Percentiles rank a stretch among this genome's conserved stretches.
Evolutionary conservation across 345 rosid genomes (phyloP).

Genomic region (Nephelium lappaceum): DNA sequence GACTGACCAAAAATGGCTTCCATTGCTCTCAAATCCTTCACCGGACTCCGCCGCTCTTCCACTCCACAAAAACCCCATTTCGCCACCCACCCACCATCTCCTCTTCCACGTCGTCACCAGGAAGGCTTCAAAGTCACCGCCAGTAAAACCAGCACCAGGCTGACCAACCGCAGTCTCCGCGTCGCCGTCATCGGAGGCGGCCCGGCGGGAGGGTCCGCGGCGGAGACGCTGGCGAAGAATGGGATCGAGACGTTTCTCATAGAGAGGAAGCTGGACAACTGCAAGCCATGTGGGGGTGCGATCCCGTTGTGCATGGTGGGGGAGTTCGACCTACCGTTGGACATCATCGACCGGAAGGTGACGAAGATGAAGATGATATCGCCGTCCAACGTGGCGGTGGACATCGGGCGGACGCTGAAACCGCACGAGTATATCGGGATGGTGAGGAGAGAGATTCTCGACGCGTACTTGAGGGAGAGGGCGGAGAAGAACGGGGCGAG

Average conservation of each 20-base stretch:
- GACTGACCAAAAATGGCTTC: slow-evolving; percentile 46
- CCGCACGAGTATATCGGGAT: slow-evolving; percentile 97
- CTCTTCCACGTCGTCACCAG: slow-evolving; percentile 2
- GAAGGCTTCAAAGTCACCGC: slow-evolving; percentile 39
- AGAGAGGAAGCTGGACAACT: slow-evolving; percentile 89
- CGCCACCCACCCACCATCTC: slow-evolving; percentile 31
- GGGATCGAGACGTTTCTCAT: slow-evolving; percentile 84
- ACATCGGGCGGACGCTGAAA: slow-evolving; percentile 88
- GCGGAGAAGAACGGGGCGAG: slow-evolving; percentile 75
- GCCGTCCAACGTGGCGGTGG: slow-evolving; percentile 94
- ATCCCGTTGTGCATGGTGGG: slow-evolving; percentile 98
- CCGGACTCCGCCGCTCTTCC: slow-evolving; percentile 65
- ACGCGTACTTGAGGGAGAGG: slow-evolving; percentile 70
- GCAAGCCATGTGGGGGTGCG: slow-evolving; percentile 96
- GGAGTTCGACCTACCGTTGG: slow-evolving; percentile 89
- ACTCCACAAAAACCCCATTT: slow-evolving; percentile 39
- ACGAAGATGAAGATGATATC: slow-evolving; percentile 98
- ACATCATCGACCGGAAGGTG: slow-evolving; percentile 82
- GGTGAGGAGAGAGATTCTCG: slow-evolving; percentile 91
- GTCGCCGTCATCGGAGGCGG: slow-evolving; percentile 96
- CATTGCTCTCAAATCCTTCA: slow-evolving; percentile 70
- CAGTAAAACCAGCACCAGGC: slow-evolving; percentile 59
- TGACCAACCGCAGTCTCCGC: slow-evolving; percentile 71
- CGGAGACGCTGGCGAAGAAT: slow-evolving; percentile 80
- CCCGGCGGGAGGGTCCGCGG: slow-evolving; percentile 86